A percentile compares a stretch with the other conserved stretches of the same genome.
phyloP scores from a whole-genome alignment of 2,329 filamentous ascomycete species.

The Fusarium gaditjirri region DNA sequence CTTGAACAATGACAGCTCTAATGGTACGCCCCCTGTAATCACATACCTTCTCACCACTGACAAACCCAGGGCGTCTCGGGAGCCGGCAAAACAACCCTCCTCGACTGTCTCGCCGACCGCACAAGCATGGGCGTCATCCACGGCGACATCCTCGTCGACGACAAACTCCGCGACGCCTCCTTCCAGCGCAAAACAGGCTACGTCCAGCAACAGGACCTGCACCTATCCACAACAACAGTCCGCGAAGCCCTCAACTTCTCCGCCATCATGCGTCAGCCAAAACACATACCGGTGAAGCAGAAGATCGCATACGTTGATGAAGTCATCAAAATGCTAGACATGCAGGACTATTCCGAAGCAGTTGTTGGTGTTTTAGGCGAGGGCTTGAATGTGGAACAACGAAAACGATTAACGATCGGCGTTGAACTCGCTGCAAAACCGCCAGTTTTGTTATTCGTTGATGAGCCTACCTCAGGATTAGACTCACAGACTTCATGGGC shows the following conservation, averaged over 20 bases:
- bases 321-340: slow-evolving; percentile 71
- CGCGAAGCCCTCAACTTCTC: slow-evolving; percentile 86
- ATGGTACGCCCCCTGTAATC: slow-evolving; percentile 63
- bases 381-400: slow-evolving; percentile 68
- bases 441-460: slow-evolving; percentile 66
- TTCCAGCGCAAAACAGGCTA: slow-evolving; percentile 92
- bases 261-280: slow-evolving; percentile 83
- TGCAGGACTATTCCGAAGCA: slow-evolving; percentile 71
- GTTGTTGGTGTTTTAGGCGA: slow-evolving; percentile 69
- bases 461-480: slow-evolving; percentile 68
- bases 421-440: slow-evolving; percentile 65
- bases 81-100: slow-evolving; percentile 86
- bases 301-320: slow-evolving; percentile 86
- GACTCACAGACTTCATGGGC: slow-evolving; percentile 70
- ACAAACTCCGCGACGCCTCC: slow-evolving; percentile 73
- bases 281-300: slow-evolving; percentile 71
- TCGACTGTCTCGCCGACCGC: slow-evolving; percentile 84
- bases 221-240: slow-evolving; percentile 82
- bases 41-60: not conserved
- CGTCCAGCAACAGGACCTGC: slow-evolving; percentile 88
- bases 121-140: slow-evolving; percentile 86
- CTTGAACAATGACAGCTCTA: slow-evolving; percentile 83
- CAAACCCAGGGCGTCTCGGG: slow-evolving; percentile 68
- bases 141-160: slow-evolving; percentile 77
- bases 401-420: slow-evolving; percentile 68